Base-by-base conservation (phyloP, 2,329 filamentous ascomycete genomes). In the Trichoderma breve region DNA sequence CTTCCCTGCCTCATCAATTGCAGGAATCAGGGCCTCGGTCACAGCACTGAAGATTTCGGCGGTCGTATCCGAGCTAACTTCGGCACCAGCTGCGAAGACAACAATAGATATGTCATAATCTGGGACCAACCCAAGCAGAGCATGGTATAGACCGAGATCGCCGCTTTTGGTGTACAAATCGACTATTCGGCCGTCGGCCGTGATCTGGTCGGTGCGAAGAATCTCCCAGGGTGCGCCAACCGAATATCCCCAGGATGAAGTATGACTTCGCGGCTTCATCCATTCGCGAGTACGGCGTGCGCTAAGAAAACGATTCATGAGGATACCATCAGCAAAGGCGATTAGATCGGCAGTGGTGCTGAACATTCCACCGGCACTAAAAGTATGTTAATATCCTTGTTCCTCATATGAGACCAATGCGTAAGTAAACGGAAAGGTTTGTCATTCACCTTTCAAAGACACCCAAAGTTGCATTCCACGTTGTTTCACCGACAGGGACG, bases 191-290 rank as follows among this genome's bases (percentile, higher is more conserved):
- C 80, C 77, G 73, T 81, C 80, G 1, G 75, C 71, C 15, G 80
- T 80, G 60, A 82, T 71, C 71, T 77, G 77, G 65, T 80, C 74
- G 55, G 78, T 75, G 43, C 81, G 81, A 68, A 79, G 74, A 58
- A 86, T 86, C 76, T 86, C 84, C 84, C 84, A 86, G 1, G 84
- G 83, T 4, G 78, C 78, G 15, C 85, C 84, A 58, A 86, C 77
- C 5, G 80, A 79, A 58, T 79, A 76, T 21, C 78, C 79, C 34
- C 77, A 74, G 4, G 76, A 79, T 0, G 80, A 80, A 3, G 81
- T 84, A 74, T 79, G 79, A 2, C 78, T 76, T 6, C 77, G 73
- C 9, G 81, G 84, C 73, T 85, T 83, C 60, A 86, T 77, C 84
- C 84, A 86, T 24, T 78, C 75, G 2, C 83, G 79, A 0, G 86